Percentiles rank a stretch among this genome's conserved stretches.
These are phyloP conservation scores for Rosa lucieae DNA, from an alignment of 306 rosid genomes.

Conservation along the genomic window DNA sequence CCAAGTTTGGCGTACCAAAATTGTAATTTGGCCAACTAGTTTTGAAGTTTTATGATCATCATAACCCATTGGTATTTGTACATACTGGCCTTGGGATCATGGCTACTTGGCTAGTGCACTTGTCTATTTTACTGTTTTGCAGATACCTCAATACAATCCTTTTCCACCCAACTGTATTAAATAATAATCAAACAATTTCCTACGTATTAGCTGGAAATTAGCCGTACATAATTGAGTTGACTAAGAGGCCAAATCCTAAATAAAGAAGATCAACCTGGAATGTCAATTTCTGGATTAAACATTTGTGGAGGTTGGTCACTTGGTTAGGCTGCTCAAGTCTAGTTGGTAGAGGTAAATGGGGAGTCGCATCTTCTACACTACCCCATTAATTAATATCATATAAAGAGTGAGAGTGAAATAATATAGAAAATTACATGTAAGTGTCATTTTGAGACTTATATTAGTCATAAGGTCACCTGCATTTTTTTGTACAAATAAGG, in stretches of 20 bases:
- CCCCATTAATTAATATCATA: neutral
- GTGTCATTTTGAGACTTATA: too few species aligned
- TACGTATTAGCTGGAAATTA: neutral
- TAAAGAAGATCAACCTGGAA: conserved; percentile 5
- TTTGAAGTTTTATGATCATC: too few species aligned
- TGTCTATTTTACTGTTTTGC: neutral
- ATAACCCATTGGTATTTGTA: neutral
- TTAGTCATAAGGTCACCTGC: too few species aligned
- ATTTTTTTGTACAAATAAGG: too few species aligned
- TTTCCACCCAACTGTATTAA: neutral
- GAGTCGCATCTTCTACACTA: conserved; percentile 5
- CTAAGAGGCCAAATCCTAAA: conserved; percentile 19
- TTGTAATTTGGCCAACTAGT: too few species aligned
- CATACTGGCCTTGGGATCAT: neutral
- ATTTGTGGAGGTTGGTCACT: neutral
- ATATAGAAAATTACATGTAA: too few species aligned
- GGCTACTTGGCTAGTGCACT: neutral
- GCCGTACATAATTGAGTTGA: conserved; percentile 12
- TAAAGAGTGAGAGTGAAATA: neutral
- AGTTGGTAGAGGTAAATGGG: conserved; percentile 5
- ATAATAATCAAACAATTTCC: neutral
- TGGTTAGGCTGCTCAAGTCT: conserved; percentile 20
- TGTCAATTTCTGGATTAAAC: neutral
- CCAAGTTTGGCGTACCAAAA: neutral
- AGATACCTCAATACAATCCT: neutral